Conservation (phyloP, 129 eudicot species). For the Smallanthus sonchifolius region DNA sequence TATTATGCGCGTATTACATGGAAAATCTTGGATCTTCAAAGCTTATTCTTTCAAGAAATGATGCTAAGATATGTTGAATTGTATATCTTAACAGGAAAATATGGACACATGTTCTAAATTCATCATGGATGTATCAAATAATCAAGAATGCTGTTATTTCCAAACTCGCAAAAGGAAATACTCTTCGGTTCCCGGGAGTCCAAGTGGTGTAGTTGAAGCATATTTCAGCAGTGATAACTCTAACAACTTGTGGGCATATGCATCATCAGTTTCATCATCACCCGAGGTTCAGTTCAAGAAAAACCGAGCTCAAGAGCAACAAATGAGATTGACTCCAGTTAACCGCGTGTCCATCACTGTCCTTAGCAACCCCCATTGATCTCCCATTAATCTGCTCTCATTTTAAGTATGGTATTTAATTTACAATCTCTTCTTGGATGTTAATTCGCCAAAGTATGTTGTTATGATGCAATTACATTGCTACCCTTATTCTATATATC, state of each 20-base stretch:
- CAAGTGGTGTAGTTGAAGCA: conserved; percentile 67
- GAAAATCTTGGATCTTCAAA: neutral
- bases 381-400: conserved; percentile 26
- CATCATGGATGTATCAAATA: conserved; percentile 39
- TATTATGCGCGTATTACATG: neutral
- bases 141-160: conserved; percentile 16
- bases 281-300: conserved; percentile 66
- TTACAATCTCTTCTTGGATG: conserved; percentile 20
- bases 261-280: conserved; percentile 53
- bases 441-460: conserved; percentile 28
- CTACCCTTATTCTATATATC: conserved; percentile 26
- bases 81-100: conserved; percentile 49
- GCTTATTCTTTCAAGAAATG: neutral
- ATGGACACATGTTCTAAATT: conserved; percentile 56
- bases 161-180: conserved; percentile 50
- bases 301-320: conserved; percentile 63
- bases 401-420: conserved; percentile 42
- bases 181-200: conserved; percentile 51
- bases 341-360: conserved; percentile 42
- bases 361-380: conserved; percentile 41
- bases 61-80: conserved; percentile 3
- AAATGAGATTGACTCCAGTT: conserved; percentile 62
- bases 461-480: conserved; percentile 36
- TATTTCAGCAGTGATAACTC: conserved; percentile 66
- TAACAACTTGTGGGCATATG: conserved; percentile 54